Percentiles rank a stretch among this genome's conserved stretches.
Evolutionary conservation across 768 basidiomycete genomes (phyloP).

Genomic region (Lanmaoa pseudosensibilis): DNA sequence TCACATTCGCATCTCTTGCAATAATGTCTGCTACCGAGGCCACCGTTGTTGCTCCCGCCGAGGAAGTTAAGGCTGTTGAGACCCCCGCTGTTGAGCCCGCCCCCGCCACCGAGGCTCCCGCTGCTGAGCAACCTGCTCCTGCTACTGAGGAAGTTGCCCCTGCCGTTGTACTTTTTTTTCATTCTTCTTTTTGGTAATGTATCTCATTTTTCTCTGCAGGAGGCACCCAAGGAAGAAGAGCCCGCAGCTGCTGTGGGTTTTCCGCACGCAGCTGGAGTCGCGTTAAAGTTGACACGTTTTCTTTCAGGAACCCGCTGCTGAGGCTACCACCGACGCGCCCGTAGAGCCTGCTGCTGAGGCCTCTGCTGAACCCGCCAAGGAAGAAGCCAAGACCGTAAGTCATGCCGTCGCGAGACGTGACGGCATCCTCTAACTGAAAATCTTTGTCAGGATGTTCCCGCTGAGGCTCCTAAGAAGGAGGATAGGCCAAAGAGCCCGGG

Average conservation of each 20-base stretch:
- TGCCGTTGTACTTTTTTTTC: conserved; percentile 33
- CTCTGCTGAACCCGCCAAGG: conserved; percentile 37
- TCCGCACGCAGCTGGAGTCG: accelerated
- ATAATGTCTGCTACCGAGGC: conserved; percentile 85
- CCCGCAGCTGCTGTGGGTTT: conserved; percentile 39
- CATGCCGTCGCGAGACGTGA: conserved; percentile 18
- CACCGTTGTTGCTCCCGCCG: conserved; percentile 46
- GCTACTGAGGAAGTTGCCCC: conserved; percentile 35
- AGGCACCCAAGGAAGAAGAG: conserved; percentile 44
- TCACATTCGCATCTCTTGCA: conserved; percentile 54
- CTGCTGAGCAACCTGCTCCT: conserved; percentile 25
- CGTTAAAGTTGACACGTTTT: not conserved
- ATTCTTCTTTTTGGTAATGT: not conserved
- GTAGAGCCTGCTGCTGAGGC: conserved; percentile 32
- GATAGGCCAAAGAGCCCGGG: conserved; percentile 80
- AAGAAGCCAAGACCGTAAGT: conserved; percentile 45
- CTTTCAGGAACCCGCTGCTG: conserved; percentile 39
- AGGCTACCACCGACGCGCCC: conserved; percentile 23
- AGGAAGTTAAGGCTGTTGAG: conserved; percentile 56
- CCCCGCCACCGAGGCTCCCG: conserved; percentile 32
- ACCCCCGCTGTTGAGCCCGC: conserved; percentile 33
- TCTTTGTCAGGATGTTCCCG: conserved; percentile 40
- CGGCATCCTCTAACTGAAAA: conserved; percentile 29
- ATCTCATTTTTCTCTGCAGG: conserved; percentile 26
- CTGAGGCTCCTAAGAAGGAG: conserved; percentile 62